Evolutionary conservation across 495 filamentous ascomycete species (phyloP).

Genomic region (Neurospora sp.): DNA sequence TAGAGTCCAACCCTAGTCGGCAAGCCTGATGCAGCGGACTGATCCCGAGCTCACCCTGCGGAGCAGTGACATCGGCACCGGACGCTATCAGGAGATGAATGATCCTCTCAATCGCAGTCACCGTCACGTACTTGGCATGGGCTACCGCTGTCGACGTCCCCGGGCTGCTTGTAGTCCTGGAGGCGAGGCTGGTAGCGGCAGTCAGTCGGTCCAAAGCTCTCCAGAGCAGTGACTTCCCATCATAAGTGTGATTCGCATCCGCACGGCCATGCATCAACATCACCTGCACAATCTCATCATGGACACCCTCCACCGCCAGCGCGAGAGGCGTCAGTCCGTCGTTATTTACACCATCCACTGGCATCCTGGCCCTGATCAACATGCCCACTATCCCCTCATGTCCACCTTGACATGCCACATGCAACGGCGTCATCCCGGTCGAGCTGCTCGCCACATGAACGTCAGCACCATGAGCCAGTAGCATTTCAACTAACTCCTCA

Average conservation of each 20-base stretch:
- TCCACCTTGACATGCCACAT: slow-evolving; percentile 12
- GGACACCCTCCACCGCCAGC: slow-evolving; percentile 24
- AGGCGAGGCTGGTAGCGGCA: neutral
- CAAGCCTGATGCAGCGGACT: slow-evolving; percentile 11
- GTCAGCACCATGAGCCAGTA: slow-evolving; percentile 17
- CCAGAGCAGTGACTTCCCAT: slow-evolving; percentile 3
- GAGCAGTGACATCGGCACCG: slow-evolving; percentile 1
- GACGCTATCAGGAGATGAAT: slow-evolving; percentile 2
- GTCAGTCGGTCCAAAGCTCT: neutral
- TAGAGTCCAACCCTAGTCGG: slow-evolving; percentile 1
- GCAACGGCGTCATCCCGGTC: slow-evolving; percentile 7
- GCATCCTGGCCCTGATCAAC: slow-evolving; percentile 7
- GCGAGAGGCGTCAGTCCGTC: slow-evolving; percentile 23
- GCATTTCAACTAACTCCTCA: slow-evolving; percentile 3
- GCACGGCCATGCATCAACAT: slow-evolving; percentile 20
- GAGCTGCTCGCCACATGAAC: slow-evolving; percentile 10
- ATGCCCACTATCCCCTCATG: slow-evolving; percentile 8
- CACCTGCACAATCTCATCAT: slow-evolving; percentile 16
- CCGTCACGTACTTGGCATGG: neutral
- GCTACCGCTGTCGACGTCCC: neutral
- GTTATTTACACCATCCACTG: slow-evolving; percentile 10
- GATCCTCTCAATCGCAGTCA: neutral
- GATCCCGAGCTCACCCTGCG: slow-evolving; percentile 3
- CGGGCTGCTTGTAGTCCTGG: neutral
- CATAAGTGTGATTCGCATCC: slow-evolving; percentile 12